Percentiles rank a stretch among this genome's conserved stretches.
These are phyloP conservation scores for Dentipellis fragilis DNA, from an alignment of 768 basidiomycete species.

Conservation along the genomic window DNA sequence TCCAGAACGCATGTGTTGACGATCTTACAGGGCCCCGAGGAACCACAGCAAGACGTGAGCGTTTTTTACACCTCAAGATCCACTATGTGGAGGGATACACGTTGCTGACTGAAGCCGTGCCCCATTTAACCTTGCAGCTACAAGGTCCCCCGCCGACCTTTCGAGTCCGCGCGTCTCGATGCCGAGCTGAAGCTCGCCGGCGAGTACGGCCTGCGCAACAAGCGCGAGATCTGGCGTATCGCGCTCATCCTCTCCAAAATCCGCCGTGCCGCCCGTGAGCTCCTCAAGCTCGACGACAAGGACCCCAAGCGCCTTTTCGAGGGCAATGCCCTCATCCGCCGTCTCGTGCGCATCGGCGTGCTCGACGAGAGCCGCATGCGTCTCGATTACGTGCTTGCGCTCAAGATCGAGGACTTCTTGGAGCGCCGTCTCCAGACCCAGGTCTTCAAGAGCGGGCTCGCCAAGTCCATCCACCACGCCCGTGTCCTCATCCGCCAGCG, in stretches of 20 bases:
- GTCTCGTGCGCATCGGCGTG: slow-evolving; percentile 99
- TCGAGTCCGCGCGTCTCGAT: slow-evolving; percentile 96
- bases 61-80: slow-evolving; percentile 42
- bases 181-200: slow-evolving; percentile 99
- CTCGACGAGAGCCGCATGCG: slow-evolving; percentile 98
- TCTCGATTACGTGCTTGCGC: slow-evolving; percentile 99
- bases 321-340: slow-evolving; percentile 91
- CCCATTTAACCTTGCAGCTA: slow-evolving; percentile 56
- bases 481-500: slow-evolving; percentile 96
- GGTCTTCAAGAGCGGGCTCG: slow-evolving; percentile 98
- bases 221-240: slow-evolving; percentile 99
- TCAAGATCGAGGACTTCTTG: slow-evolving; percentile 99
- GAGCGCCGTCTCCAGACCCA: slow-evolving; percentile 98
- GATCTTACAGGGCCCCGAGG: slow-evolving; percentile 64
- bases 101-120: slow-evolving; percentile 59
- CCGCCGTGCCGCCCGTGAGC: slow-evolving; percentile 99
- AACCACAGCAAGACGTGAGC: slow-evolving; percentile 94
- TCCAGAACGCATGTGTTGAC: slow-evolving; percentile 23
- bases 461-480: slow-evolving; percentile 98
- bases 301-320: slow-evolving; percentile 99
- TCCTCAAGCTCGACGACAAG: slow-evolving; percentile 98
- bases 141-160: slow-evolving; percentile 98
- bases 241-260: slow-evolving; percentile 98
- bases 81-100: slow-evolving; percentile 57
- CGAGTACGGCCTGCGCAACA: slow-evolving; percentile 99